Evolutionary conservation across 306 rosid species (phyloP).

Genomic region (Sphenostylis stenocarpa): DNA sequence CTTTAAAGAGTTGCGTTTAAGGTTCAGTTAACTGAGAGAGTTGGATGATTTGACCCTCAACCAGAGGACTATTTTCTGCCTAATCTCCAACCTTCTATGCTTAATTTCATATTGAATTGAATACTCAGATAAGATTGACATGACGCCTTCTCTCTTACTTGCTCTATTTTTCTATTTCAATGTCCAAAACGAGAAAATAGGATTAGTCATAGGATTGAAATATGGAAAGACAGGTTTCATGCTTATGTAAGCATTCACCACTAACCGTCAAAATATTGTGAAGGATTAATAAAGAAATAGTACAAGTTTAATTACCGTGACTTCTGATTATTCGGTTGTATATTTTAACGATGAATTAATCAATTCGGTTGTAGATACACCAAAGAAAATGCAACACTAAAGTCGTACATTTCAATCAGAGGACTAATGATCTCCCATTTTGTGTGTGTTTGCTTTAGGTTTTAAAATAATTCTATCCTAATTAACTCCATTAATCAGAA

Average conservation of each 20-base stretch:
- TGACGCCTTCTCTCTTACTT: background rate
- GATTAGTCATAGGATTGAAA: background rate
- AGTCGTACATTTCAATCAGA: too few species aligned
- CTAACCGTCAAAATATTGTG: constrained; percentile 2
- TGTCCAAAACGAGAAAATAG: constrained; percentile 9
- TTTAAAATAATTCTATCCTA: background rate
- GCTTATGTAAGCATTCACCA: constrained; percentile 6
- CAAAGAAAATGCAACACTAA: background rate
- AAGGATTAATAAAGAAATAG: background rate
- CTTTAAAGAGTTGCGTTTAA: constrained; percentile 46
- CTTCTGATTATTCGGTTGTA: background rate
- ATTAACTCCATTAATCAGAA: background rate
- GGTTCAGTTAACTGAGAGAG: constrained; percentile 44
- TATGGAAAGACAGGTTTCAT: background rate
- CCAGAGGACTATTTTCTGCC: background rate
- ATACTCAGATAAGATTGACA: background rate
- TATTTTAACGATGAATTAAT: background rate
- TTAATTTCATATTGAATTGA: constrained; percentile 9
- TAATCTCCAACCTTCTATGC: background rate
- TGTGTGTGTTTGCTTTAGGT: background rate
- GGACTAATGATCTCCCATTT: background rate
- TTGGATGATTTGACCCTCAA: constrained; percentile 45
- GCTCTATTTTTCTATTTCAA: background rate
- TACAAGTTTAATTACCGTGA: background rate
- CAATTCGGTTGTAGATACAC: background rate